A percentile compares a stretch with the other conserved stretches of the same genome.
These are phyloP conservation scores for Nannizziopsis barbatae DNA, from an alignment of 2,329 filamentous ascomycete genomes.

Conservation along the genomic window DNA sequence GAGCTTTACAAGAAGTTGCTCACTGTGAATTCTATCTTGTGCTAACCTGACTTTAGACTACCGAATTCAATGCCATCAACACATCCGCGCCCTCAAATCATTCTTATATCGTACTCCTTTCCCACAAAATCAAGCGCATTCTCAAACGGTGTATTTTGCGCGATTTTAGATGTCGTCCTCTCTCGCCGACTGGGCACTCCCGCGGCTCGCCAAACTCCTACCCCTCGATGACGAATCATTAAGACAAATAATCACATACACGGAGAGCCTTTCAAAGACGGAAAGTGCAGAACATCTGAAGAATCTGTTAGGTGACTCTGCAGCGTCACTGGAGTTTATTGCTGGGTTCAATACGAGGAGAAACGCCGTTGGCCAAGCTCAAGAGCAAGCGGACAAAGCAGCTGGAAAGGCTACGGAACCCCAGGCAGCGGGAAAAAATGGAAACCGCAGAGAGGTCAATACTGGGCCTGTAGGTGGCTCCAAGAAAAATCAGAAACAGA, in stretches of 20 bases:
- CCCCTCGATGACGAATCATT: constrained; percentile 77
- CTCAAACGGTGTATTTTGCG: too few species aligned
- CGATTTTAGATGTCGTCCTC: background rate
- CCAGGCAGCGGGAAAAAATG: constrained; percentile 5
- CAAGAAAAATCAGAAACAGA: constrained; percentile 40
- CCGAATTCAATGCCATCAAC: too few species aligned
- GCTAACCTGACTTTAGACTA: too few species aligned
- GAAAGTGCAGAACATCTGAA: constrained; percentile 75
- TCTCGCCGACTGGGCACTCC: constrained; percentile 43
- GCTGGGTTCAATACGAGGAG: constrained; percentile 61
- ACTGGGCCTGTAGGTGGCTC: background rate
- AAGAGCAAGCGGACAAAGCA: constrained; percentile 4
- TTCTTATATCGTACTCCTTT: background rate
- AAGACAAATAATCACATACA: constrained; percentile 73
- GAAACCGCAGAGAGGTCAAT: constrained; percentile 25
- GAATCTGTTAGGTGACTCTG: constrained; percentile 76
- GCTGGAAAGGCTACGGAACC: constrained; percentile 17
- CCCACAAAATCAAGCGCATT: background rate
- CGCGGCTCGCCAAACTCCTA: constrained; percentile 67
- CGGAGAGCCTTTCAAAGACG: constrained; percentile 55
- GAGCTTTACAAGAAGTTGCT: too few species aligned
- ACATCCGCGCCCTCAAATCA: background rate
- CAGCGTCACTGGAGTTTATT: constrained; percentile 61
- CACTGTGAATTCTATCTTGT: too few species aligned
- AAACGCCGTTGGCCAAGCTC: constrained; percentile 13